Evolutionary conservation across 202 grass and related monocot species (phyloP), one percentile per base, ranked within the genome.

Genomic region (Schoenoplectus triqueter): DNA sequence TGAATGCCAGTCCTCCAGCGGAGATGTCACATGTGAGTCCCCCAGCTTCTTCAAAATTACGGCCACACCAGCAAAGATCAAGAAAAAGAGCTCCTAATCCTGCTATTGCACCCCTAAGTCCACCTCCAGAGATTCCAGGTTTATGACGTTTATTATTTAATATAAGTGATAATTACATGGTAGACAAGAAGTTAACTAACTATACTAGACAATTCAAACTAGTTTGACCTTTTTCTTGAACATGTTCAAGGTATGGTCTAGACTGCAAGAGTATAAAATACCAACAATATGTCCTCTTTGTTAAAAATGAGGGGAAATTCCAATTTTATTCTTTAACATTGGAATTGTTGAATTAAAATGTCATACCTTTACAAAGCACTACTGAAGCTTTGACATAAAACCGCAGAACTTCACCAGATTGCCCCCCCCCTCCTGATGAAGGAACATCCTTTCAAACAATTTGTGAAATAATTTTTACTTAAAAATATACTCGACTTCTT

Each of bases 91-190:
- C 61, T 80, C 45, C 77, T 56, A 85, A 52, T 3, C 69, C 70
- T 66, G 65, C 70, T 80, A 56, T 80, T 69, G 63, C 90, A 50
- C 90, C 94, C 15, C 69, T 83, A 80, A 82, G 85, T 68, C 86
- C 88, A 61, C 88, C 91, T 70, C 75, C 84, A 17, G 82, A 14
- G 62, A 42, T 84, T 85, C 78, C 92, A 94, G 91, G 94, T 97
- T 55, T 55, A 10, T 82, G 59, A 62, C 17, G 59, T 52, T 10
- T 52, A 51, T 82, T 56, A 81, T 78, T 55, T 15, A 47, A 70
- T 17, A 47, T 2, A 70, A 70, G 67, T 47, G 67, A 46, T 7
- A 57, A 8, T 77, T 40, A 56, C 10, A 65, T 21, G 59, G 6
- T 10, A 7, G 45, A 64, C 61, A 46, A 41, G 46, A 81, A 69